Evolutionary conservation across 306 rosid genomes (phyloP).

Genomic region (Acmispon strigosus): DNA sequence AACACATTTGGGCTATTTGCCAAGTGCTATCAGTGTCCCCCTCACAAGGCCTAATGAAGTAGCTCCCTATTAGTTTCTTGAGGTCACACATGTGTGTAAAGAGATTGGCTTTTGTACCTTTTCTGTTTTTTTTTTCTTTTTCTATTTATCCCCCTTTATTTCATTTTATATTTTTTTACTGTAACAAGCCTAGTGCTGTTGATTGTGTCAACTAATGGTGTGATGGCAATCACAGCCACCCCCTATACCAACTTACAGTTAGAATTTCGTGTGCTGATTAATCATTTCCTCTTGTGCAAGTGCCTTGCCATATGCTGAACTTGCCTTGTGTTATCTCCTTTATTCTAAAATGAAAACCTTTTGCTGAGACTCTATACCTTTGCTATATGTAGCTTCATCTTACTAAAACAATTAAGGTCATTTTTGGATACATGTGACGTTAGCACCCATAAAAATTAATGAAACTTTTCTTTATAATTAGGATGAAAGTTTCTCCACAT

Average conservation of each 20-base stretch:
- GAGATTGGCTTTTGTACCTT: slow-evolving; percentile 52
- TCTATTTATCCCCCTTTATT: background rate
- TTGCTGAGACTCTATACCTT: background rate
- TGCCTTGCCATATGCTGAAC: slow-evolving; percentile 8
- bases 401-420: background rate
- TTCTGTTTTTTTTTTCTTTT: background rate
- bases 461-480: too few relatives aligned
- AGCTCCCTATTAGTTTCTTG: slow-evolving; percentile 11
- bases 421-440: too few relatives aligned
- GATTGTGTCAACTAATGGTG: slow-evolving; percentile 54
- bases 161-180: slow-evolving; percentile 10
- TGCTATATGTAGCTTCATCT: background rate
- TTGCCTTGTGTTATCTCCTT: background rate
- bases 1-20: slow-evolving; percentile 81
- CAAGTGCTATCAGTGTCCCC: slow-evolving; percentile 87
- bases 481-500: too few relatives aligned
- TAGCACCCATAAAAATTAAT: too few relatives aligned
- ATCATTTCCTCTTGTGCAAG: slow-evolving; percentile 30
- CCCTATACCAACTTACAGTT: slow-evolving; percentile 54
- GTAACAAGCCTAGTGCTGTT: slow-evolving; percentile 42
- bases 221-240: slow-evolving; percentile 72
- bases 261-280: slow-evolving; percentile 42
- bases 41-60: slow-evolving; percentile 56
- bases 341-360: too few relatives aligned
- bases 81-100: slow-evolving; percentile 72